Evolutionary conservation across 805 yeast species (phyloP).

Genomic region (Metschnikowia cerradonensis): DNA sequence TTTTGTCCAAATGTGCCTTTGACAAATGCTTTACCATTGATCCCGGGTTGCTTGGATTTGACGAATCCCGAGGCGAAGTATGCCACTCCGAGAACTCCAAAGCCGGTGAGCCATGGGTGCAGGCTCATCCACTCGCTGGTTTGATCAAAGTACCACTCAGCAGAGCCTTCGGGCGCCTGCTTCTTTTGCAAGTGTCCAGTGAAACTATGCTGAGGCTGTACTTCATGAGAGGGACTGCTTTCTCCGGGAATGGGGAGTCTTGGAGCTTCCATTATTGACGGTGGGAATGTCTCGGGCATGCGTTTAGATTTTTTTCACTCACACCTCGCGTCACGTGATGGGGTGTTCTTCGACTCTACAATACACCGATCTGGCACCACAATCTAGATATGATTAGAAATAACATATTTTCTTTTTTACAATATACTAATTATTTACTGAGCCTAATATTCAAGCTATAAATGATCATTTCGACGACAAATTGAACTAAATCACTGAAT

Average conservation of each 20-base stretch:
- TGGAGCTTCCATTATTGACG: slow-evolving; percentile 48
- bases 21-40: slow-evolving; percentile 60
- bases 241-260: slow-evolving; percentile 57
- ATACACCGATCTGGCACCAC: too few species aligned
- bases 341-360: neutral
- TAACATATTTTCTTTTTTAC: too few species aligned
- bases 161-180: slow-evolving; percentile 41
- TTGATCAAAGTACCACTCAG: slow-evolving; percentile 64
- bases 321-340: neutral
- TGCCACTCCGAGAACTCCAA: slow-evolving; percentile 62
- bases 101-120: slow-evolving; percentile 72
- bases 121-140: slow-evolving; percentile 57
- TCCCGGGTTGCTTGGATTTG: slow-evolving; percentile 65
- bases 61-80: slow-evolving; percentile 66
- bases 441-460: too few species aligned
- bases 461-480: too few species aligned
- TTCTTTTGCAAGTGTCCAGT: slow-evolving; percentile 41
- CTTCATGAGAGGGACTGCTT: slow-evolving; percentile 13
- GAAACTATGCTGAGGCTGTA: slow-evolving; percentile 24
- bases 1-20: slow-evolving; percentile 92
- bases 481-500: too few species aligned
- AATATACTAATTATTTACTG: too few species aligned
- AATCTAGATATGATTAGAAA: too few species aligned
- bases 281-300: slow-evolving; percentile 13
- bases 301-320: neutral